Evolutionary conservation across 176 grass and related monocot genomes (phyloP), one percentile per base, ranked within the genome.

Genomic region (Oryza rufipogon): DNA sequence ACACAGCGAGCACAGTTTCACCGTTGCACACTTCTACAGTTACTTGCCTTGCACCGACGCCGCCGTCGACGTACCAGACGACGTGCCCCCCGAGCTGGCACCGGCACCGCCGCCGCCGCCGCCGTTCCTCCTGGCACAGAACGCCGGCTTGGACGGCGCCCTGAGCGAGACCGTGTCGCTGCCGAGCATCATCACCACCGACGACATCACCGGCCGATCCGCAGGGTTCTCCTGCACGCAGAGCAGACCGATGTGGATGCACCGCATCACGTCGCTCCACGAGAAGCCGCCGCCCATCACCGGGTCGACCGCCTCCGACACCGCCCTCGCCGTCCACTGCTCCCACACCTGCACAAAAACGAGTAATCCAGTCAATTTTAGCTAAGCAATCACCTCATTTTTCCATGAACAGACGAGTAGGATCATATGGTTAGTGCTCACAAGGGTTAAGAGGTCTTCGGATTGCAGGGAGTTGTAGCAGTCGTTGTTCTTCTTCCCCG

Each of bases 401-500:
- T 60, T 60, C 1, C 56, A 16, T 11, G 52, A 39, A 25, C 12
- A 6, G 5, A 1, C 26, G 9, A 32, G 9, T 2, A 13, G 9
- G 36, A 32, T 32, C 30, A 36, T 36, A 15, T 63, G 3, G 36
- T 42, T n/a, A 46, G 15, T 2, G 15, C 84, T 80, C 45, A 92
- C 90, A 5, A 47, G 67, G 46, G 81, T 84, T 68, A 87, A 36
- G 25, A 94, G 49, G 64, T 83, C 87, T 64, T 79, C 73, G 0
- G 77, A 77, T 38, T 86, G 33, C 5, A 66, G 2, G 39, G 68
- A 33, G 2, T 78, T 23, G 64, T 22, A 32, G 51, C 49, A 26
- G 9, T 58, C 73, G 44, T n/a, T 77, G 74, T 90, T 90, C 68
- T 83, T 86, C 74, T 19, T 88, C 34, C 92, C 85, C 1, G 87